These are phyloP conservation scores for Aschersonia sp. DNA, from an alignment of 2,329 filamentous ascomycete species.

Conservation along the genomic window DNA sequence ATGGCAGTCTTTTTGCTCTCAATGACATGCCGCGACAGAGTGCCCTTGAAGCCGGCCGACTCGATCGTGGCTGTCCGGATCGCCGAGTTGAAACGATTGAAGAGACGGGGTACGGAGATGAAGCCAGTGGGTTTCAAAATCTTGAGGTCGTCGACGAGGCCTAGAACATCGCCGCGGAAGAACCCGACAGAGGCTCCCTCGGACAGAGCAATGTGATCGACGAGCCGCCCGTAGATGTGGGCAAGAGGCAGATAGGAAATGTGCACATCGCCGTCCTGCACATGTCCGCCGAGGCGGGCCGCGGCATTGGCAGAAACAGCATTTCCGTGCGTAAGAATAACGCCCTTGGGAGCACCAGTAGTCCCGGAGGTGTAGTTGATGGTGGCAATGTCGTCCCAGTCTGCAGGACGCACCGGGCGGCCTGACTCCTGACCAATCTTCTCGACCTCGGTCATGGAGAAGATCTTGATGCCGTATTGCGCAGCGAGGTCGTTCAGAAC, in stretches of 20 bases:
- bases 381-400: slow-evolving; percentile 64
- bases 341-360: slow-evolving; percentile 70
- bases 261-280: slow-evolving; percentile 41
- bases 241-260: slow-evolving; percentile 87
- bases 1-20: slow-evolving; percentile 67
- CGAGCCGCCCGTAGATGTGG: slow-evolving; percentile 81
- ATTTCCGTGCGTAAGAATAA: slow-evolving; percentile 67
- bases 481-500: slow-evolving; percentile 62
- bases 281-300: slow-evolving; percentile 39
- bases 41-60: slow-evolving; percentile 64
- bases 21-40: slow-evolving; percentile 67
- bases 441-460: slow-evolving; percentile 71
- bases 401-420: slow-evolving; percentile 55
- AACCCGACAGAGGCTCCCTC: slow-evolving; percentile 69
- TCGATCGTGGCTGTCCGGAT: slow-evolving; percentile 70
- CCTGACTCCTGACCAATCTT: slow-evolving; percentile 58
- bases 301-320: slow-evolving; percentile 59
- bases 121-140: slow-evolving; percentile 69
- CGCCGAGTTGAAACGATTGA: slow-evolving; percentile 75
- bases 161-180: slow-evolving; percentile 82
- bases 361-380: slow-evolving; percentile 88
- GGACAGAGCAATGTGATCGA: slow-evolving; percentile 62
- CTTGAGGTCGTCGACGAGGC: slow-evolving; percentile 84
- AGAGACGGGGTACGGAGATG: slow-evolving; percentile 80
- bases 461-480: slow-evolving; percentile 61